Base-by-base conservation (phyloP, 2,329 filamentous ascomycete species). In the Alternaria burnsii region DNA sequence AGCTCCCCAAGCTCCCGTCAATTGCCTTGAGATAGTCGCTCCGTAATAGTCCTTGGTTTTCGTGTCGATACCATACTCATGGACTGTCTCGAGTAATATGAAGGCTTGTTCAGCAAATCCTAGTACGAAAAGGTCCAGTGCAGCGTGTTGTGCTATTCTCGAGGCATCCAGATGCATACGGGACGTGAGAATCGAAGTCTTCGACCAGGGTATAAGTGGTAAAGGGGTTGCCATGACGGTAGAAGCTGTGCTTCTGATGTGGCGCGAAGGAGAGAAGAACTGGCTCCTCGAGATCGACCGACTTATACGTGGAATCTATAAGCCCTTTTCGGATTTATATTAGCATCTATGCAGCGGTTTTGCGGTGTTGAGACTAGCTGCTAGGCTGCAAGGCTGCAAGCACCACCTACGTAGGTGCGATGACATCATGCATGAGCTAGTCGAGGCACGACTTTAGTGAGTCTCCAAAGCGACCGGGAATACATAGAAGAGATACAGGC, bases 131-230 rank as follows among this genome's bases (percentile, higher is more conserved):
- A 58, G 24, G 18, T 55, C 46, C 16, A 61, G 54, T 14, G 58
- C 61, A 24, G 40, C 30, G 5, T 55, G 32, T 22, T 58, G 53
- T 3, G 51, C 47, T 16, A 41, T 24, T 3, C 32, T 3, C 10
- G 58, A 40, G n/a, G 57, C 41, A 5, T 44, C 18, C 30, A 26
- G 9, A 9, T 51, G 47, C 8, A 48, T 38, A 2, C 43, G 41
- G 41, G 40, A 22, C 5, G 12, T 58, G 11, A 56, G 38, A n/a
- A 63, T 55, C 2, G 41, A 26, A 8, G 38, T 58, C 18, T 44
- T 58, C 3, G 38, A 40, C 50, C 54, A 58, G 32, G 58, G 51
- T 34, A 61, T 40, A 16, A 63, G 42, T 3, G 50, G 53, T 4
- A 61, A 26, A 26, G 36, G 5, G n/a, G 41, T 26, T 24, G 41